These are phyloP conservation scores for Lipomyces mesembrius DNA, from an alignment of 805 yeast genomes.

Conservation along the genomic window DNA sequence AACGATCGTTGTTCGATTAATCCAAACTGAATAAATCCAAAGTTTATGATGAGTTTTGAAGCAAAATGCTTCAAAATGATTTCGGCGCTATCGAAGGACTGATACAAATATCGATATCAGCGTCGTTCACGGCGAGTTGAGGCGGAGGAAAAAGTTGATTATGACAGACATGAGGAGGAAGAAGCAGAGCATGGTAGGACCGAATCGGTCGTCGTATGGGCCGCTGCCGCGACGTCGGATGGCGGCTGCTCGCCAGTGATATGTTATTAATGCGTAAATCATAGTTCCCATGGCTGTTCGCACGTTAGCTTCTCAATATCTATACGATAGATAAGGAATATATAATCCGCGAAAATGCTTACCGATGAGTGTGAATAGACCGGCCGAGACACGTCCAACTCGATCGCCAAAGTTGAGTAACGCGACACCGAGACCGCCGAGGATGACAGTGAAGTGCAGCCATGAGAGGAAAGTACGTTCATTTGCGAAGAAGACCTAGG, in stretches of 20 bases:
- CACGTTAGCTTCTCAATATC: not conserved
- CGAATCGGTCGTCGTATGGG: constrained; percentile 98
- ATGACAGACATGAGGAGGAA: constrained; percentile 91
- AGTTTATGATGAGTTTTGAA: too few relatives aligned
- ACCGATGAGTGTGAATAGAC: constrained; percentile 81
- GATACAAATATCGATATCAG: not conserved
- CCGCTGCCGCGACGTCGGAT: constrained; percentile 97
- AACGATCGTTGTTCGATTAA: not conserved
- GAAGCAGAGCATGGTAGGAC: constrained; percentile 96
- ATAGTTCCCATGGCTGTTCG: constrained; percentile 89
- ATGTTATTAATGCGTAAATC: constrained; percentile 92
- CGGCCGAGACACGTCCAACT: constrained; percentile 90
- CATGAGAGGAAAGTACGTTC: constrained; percentile 98
- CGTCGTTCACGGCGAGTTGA: constrained; percentile 41
- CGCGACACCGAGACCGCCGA: constrained; percentile 96
- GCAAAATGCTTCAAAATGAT: too few relatives aligned
- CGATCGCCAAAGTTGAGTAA: constrained; percentile 94
- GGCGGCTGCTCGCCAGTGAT: constrained; percentile 99
- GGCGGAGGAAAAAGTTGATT: constrained; percentile 86
- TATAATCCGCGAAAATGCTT: not conserved
- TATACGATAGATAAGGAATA: not conserved
- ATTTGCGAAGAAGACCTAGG: constrained; percentile 90
- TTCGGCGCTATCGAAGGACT: not conserved
- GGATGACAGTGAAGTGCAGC: constrained; percentile 97
- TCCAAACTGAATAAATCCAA: not conserved